phyloP scores from a whole-genome alignment of 352 stramenopile species.

The Phytophthora tubulina region DNA sequence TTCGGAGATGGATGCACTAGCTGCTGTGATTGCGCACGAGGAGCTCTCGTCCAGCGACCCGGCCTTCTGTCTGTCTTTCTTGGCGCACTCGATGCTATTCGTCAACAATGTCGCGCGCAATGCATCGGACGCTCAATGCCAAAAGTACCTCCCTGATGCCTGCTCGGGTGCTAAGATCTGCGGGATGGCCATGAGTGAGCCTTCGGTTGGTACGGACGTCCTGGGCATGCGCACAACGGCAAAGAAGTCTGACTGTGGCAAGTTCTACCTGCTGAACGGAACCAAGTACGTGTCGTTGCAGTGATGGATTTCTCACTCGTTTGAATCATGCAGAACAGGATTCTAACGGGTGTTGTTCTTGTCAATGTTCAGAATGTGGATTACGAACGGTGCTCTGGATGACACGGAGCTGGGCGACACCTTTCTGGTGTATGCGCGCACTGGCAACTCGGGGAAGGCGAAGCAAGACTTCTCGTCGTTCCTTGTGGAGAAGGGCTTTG shows the following conservation, averaged over 20 bases:
- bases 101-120: conserved; percentile 95
- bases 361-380: conserved; percentile 95
- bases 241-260: conserved; percentile 81
- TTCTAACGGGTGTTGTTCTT: conserved; percentile 5
- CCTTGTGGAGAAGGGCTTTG: conserved; percentile 97
- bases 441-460: conserved; percentile 84
- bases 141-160: conserved; percentile 90
- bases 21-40: conserved; percentile 95
- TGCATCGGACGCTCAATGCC: conserved; percentile 88
- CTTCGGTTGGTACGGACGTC: conserved; percentile 94
- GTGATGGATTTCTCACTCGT: neutral
- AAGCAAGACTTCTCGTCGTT: conserved; percentile 97
- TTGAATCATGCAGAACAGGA: neutral
- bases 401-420: conserved; percentile 95
- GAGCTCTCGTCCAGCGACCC: conserved; percentile 98
- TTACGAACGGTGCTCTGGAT: conserved; percentile 99
- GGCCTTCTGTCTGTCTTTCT: conserved; percentile 98
- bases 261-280: conserved; percentile 93
- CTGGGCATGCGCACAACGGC: conserved; percentile 97
- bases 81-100: conserved; percentile 95
- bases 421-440: conserved; percentile 98
- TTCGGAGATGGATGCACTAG: conserved; percentile 95
- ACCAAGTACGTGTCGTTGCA: conserved; percentile 67
- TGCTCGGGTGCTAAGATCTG: conserved; percentile 96
- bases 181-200: conserved; percentile 99